Percentiles rank a stretch among this genome's conserved stretches.
Evolutionary conservation across 495 filamentous ascomycete species (phyloP).

Genomic region (Annulohypoxylon stygium): DNA sequence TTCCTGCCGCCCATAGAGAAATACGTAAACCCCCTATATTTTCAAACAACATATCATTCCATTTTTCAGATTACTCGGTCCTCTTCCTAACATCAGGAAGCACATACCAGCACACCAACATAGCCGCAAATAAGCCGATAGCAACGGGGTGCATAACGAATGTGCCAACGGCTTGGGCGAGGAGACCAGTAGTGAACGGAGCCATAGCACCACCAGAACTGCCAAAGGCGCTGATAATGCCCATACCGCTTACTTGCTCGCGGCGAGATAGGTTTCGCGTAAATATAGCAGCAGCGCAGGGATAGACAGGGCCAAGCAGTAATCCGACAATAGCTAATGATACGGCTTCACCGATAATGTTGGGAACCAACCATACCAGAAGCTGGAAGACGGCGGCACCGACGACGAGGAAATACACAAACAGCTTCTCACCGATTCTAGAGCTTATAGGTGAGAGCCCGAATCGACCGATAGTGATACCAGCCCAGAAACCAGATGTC

Average conservation of each 20-base stretch:
- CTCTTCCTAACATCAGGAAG: conserved; percentile 69
- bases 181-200: conserved; percentile 79
- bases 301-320: conserved; percentile 82
- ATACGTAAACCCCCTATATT: background rate
- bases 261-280: conserved; percentile 69
- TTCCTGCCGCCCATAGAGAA: background rate
- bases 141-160: conserved; percentile 81
- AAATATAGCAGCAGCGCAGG: conserved; percentile 77
- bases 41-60: background rate
- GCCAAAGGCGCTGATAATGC: conserved; percentile 78
- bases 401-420: conserved; percentile 70
- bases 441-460: conserved; percentile 72
- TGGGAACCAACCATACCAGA: conserved; percentile 80
- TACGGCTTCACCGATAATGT: conserved; percentile 77
- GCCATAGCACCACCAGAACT: conserved; percentile 80
- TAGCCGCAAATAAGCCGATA: conserved; percentile 74
- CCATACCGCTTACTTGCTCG: conserved; percentile 75
- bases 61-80: conserved; percentile 57
- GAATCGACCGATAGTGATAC: conserved; percentile 81
- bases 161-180: conserved; percentile 77
- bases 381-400: conserved; percentile 76
- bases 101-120: conserved; percentile 74
- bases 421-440: conserved; percentile 74
- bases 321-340: conserved; percentile 79
- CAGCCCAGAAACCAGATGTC: conserved; percentile 85